phyloP scores from a whole-genome alignment of 306 rosid species.

The Quercus gilva region DNA sequence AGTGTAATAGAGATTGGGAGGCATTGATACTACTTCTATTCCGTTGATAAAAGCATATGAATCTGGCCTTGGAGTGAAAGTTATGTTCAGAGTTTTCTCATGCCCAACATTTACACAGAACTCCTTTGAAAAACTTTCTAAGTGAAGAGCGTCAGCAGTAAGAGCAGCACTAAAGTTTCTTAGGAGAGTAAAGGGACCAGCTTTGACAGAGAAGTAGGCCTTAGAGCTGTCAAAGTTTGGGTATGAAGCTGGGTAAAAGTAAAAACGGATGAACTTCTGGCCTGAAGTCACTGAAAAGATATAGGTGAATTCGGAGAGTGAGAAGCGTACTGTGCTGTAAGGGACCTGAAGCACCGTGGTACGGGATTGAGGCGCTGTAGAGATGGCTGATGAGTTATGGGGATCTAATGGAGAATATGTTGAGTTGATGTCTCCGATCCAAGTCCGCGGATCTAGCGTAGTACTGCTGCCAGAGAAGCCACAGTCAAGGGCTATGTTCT shows the following conservation, averaged over 20 bases:
- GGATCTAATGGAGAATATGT: not conserved
- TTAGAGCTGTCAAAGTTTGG: not conserved
- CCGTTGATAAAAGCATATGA: not conserved
- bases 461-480: not conserved
- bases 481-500: not conserved
- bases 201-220: not conserved
- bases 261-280: not conserved
- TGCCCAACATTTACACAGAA: not conserved
- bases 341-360: accelerated
- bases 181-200: not conserved
- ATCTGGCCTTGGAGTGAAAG: not conserved
- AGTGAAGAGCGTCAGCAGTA: not conserved
- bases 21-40: not conserved
- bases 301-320: not conserved
- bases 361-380: not conserved
- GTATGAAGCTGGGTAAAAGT: not conserved
- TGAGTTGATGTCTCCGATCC: not conserved
- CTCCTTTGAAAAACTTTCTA: not conserved
- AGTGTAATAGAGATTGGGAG: not conserved
- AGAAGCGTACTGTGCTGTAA: not conserved
- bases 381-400: not conserved
- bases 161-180: not conserved
- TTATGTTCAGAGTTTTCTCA: not conserved
- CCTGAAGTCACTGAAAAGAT: not conserved
- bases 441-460: not conserved